These are phyloP conservation scores for Eragrostis nindensis DNA, from an alignment of 176 grass and related monocot species.

Conservation along the genomic window DNA sequence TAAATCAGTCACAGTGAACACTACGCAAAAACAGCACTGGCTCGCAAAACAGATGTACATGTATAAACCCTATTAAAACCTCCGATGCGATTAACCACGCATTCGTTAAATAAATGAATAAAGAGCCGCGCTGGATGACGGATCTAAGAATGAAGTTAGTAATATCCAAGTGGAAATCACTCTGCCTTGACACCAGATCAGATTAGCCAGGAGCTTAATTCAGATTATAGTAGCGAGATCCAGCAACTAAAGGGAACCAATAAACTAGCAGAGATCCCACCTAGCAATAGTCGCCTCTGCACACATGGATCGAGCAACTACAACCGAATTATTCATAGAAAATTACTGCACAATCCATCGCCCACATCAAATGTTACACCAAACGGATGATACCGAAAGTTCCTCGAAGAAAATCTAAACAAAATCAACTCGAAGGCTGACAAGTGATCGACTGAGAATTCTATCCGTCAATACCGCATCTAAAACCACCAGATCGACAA, in stretches of 20 bases:
- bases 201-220: background rate
- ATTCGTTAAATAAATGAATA: background rate
- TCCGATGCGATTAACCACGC: background rate
- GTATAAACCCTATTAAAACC: constrained; percentile 50
- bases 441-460: no score
- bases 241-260: background rate
- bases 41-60: background rate
- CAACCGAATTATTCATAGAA: background rate
- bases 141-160: constrained; percentile 10
- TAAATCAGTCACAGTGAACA: background rate
- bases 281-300: background rate
- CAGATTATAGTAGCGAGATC: constrained; percentile 26
- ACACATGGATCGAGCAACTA: background rate
- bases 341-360: background rate
- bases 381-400: background rate
- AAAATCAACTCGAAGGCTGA: accelerated
- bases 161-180: background rate
- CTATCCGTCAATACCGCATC: background rate
- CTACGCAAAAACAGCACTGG: background rate
- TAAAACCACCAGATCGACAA: background rate
- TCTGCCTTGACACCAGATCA: constrained; percentile 22
- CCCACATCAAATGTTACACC: background rate
- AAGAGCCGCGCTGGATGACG: background rate
- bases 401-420: background rate
- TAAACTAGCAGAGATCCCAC: background rate